Conservation (phyloP, 2,329 filamentous ascomycete genomes). For the Ophiostoma sp. region DNA sequence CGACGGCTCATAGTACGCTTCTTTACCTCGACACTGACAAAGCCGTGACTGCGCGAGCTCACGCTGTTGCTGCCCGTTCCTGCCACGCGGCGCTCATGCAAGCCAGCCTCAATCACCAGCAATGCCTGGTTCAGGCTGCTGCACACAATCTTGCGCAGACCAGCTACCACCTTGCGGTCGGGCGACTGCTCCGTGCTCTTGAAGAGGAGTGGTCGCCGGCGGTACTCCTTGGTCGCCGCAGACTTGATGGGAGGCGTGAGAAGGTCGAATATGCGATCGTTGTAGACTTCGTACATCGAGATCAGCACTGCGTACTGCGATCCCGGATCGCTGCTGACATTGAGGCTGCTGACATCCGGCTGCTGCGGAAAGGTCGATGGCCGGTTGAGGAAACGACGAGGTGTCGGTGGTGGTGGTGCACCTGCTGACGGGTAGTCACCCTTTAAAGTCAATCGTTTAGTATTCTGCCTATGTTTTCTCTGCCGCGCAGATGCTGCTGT, state of each 20-base stretch:
- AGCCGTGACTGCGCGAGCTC: conserved; percentile 88
- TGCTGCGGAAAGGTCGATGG: conserved; percentile 65
- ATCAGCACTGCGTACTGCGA: conserved; percentile 83
- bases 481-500: conserved; percentile 41
- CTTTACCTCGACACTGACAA: conserved; percentile 93
- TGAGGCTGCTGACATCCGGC: conserved; percentile 68
- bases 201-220: conserved; percentile 79
- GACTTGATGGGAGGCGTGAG: conserved; percentile 59
- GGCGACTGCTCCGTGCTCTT: conserved; percentile 84
- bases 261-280: conserved; percentile 94
- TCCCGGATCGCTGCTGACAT: conserved; percentile 59
- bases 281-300: conserved; percentile 99
- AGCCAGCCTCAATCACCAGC: conserved; percentile 80
- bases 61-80: conserved; percentile 91
- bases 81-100: conserved; percentile 79
- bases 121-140: conserved; percentile 75
- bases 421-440: conserved; percentile 37
- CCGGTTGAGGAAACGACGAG: conserved; percentile 59
- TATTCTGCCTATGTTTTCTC: conserved; percentile 36
- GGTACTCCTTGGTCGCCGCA: conserved; percentile 60
- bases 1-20: conserved; percentile 52
- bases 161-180: conserved; percentile 91
- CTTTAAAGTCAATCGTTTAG: conserved; percentile 45
- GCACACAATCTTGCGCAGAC: conserved; percentile 85
- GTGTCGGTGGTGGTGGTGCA: conserved; percentile 47